phyloP scores from a whole-genome alignment of 208 protist species.

The Trypanosoma scelopori region DNA sequence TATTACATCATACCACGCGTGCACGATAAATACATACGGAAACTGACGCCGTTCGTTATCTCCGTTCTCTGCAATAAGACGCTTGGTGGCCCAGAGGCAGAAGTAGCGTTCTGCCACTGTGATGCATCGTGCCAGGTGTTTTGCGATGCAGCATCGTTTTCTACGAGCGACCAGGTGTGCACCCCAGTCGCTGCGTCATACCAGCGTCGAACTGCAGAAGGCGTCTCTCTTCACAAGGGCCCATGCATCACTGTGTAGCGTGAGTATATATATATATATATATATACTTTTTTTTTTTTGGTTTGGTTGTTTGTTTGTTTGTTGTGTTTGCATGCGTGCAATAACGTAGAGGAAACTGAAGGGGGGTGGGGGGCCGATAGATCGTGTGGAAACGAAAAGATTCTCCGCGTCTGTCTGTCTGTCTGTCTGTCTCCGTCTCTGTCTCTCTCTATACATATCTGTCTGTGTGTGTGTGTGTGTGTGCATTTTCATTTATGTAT shows the following conservation, averaged over 20 bases:
- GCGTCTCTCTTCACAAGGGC: neutral
- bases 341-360: too few species aligned
- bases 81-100: neutral
- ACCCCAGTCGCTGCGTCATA: neutral
- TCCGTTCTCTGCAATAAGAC: neutral
- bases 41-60: slow-evolving; percentile 11
- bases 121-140: slow-evolving; percentile 47
- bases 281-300: too few species aligned
- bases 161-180: neutral
- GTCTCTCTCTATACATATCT: too few species aligned
- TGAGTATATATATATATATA: neutral
- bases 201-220: neutral
- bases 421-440: too few species aligned
- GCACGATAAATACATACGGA: neutral
- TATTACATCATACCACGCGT: slow-evolving; percentile 44
- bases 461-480: too few species aligned
- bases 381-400: too few species aligned
- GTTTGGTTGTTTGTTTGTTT: too few species aligned
- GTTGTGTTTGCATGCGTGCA: too few species aligned
- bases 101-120: slow-evolving; percentile 8
- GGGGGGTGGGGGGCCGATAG: too few species aligned
- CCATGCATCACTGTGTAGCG: neutral
- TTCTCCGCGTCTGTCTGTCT: too few species aligned
- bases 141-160: slow-evolving; percentile 60
- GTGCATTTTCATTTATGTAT: too few species aligned